These are phyloP conservation scores for Melampsora occidentalis DNA, from an alignment of 1,284 basidiomycete genomes.

Conservation along the genomic window DNA sequence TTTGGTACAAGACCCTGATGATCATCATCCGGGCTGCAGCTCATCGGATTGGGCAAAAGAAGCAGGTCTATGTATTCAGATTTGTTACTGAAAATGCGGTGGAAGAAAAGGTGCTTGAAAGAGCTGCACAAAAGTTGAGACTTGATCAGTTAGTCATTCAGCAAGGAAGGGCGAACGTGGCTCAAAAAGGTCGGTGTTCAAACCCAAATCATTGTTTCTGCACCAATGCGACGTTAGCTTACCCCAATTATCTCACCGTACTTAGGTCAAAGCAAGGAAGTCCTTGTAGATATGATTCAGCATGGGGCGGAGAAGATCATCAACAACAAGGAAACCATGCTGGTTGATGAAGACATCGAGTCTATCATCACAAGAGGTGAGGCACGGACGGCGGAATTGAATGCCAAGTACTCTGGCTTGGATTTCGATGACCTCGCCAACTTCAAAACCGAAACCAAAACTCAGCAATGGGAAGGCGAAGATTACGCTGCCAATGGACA, in stretches of 20 bases:
- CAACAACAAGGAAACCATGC: constrained; percentile 64
- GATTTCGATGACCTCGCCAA: constrained; percentile 94
- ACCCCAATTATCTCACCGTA: background rate
- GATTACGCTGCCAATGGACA: constrained; percentile 63
- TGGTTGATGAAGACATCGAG: constrained; percentile 90
- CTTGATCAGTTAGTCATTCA: constrained; percentile 97
- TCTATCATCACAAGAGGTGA: constrained; percentile 89
- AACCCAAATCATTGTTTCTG: constrained; percentile 52
- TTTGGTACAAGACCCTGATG: background rate
- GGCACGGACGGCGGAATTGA: constrained; percentile 81
- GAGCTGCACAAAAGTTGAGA: constrained; percentile 91
- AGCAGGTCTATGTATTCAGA: constrained; percentile 96
- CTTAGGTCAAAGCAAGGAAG: constrained; percentile 77
- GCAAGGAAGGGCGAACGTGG: constrained; percentile 70
- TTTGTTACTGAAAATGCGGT: constrained; percentile 96
- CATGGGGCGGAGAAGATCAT: constrained; percentile 98
- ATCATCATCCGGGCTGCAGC: constrained; percentile 56
- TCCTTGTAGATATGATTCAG: constrained; percentile 95
- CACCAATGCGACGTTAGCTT: constrained; percentile 49
- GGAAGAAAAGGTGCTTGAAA: constrained; percentile 93
- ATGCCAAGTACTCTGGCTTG: constrained; percentile 85
- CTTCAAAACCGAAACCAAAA: constrained; percentile 81
- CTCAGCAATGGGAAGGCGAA: constrained; percentile 85
- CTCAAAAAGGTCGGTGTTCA: constrained; percentile 53
- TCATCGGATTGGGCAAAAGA: constrained; percentile 96